Base-by-base conservation (phyloP, 23 red algal genomes). In the Gracilaria gracilis region DNA sequence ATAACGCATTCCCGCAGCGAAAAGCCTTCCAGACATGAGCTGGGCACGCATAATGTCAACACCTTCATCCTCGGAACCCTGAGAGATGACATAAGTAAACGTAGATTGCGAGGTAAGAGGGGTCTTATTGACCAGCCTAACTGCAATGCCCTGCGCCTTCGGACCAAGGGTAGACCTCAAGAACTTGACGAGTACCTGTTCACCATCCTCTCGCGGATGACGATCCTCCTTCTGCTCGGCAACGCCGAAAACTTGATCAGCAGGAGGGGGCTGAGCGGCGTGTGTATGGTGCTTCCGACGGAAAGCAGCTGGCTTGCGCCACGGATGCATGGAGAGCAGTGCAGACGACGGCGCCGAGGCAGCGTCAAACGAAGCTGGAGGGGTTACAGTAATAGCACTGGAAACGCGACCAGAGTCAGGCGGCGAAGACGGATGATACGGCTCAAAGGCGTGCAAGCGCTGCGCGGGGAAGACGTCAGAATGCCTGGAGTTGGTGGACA, bases 21-120 rank as follows among this genome's bases (percentile, higher is more conserved):
- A 74, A 19, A 87, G 66, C 24, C 61, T 42, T 24, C 66, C 66
- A n/a, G 61, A 57, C 47, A 39, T 57, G 34, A 87, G 59, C 23
- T 87, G 53, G 1, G 53, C 35, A 7, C 61, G 83, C 16, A 87
- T 13, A 0, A 54, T 87, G 39, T 70, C 83, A 27, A 87, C 29
- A 27, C 74, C 83, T 33, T 69, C 49, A 50, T 74, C 62, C 55
- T 91, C 87, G 24, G 87, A 77, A 20, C 51, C 75, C 49, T 91
- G 87, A 48, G 57, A 44, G 34, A 91, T 72, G 24, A 67, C 33
- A 61, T 91, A 82, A 28, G 20, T 37, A 51, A 81, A 91, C 14
- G 53, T 72, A 1, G 75, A 74, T 3, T 48, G 61, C 0, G 73
- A 81, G 19, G 87, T 81, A 44, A 91, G 72, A 61, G 87, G 87